phyloP scores from a whole-genome alignment of 73 alveolate genomes.

The Loxodes magnus region DNA sequence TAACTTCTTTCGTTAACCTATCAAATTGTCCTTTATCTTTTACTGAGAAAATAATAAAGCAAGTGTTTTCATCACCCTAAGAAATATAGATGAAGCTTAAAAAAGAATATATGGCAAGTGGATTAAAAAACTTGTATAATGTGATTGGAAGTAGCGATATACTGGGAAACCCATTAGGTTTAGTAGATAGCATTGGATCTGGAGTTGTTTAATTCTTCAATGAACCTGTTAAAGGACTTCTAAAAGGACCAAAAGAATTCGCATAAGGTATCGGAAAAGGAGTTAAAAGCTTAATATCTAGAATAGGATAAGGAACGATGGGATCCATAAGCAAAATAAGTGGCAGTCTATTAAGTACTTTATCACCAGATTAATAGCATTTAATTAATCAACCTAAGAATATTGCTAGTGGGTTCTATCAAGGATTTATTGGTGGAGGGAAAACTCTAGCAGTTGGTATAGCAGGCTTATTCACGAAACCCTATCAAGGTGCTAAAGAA shows the following conservation, averaged over 20 bases:
- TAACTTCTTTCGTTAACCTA: constrained; percentile 33
- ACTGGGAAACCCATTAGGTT: constrained; percentile 85
- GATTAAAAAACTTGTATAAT: constrained; percentile 67
- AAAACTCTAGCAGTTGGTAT: constrained; percentile 66
- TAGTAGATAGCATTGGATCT: constrained; percentile 76
- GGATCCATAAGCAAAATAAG: constrained; percentile 73
- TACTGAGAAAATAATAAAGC: constrained; percentile 27
- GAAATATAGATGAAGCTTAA: neutral
- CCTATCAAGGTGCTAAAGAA: constrained; percentile 52
- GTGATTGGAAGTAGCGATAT: constrained; percentile 68
- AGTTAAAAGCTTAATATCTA: constrained; percentile 48
- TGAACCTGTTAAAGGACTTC: constrained; percentile 85
- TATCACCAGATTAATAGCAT: constrained; percentile 34
- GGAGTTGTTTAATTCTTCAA: constrained; percentile 83
- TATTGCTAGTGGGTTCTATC: constrained; percentile 55
- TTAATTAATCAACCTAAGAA: constrained; percentile 59
- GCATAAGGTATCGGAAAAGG: constrained; percentile 91
- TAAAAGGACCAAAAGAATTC: constrained; percentile 78
- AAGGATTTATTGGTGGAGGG: constrained; percentile 78
- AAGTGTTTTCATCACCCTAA: constrained; percentile 27
- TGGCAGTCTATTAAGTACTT: constrained; percentile 79
- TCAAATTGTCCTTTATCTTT: constrained; percentile 38
- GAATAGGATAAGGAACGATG: constrained; percentile 64
- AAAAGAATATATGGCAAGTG: too few relatives aligned
- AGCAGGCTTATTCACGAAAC: constrained; percentile 69